These are phyloP conservation scores for Trypanosomatidae sp. DNA, from an alignment of 208 protist species.

Conservation along the genomic window DNA sequence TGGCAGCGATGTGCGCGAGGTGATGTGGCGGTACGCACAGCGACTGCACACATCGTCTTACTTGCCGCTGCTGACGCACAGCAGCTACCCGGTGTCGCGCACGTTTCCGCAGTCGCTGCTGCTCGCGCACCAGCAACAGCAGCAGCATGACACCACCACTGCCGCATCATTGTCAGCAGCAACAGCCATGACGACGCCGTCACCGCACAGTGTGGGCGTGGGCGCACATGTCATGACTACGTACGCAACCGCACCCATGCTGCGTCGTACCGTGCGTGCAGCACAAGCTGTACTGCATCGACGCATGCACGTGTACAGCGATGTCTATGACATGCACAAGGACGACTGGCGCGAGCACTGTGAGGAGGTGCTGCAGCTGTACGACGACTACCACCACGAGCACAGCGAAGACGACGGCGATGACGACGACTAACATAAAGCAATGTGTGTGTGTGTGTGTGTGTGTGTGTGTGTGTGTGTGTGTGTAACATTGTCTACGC, in stretches of 20 bases:
- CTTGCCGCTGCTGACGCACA: slow-evolving; percentile 36
- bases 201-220: slow-evolving; percentile 16
- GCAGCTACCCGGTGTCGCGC: slow-evolving; percentile 45
- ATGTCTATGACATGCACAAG: slow-evolving; percentile 37
- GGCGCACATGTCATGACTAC: slow-evolving; percentile 54
- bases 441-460: no score
- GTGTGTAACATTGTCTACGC: no score
- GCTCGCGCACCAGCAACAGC: slow-evolving; percentile 7
- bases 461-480: no score
- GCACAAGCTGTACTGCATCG: slow-evolving; percentile 24
- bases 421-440: slow-evolving; percentile 5
- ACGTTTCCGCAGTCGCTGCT: slow-evolving; percentile 54
- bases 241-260: slow-evolving; percentile 50
- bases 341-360: slow-evolving; percentile 64
- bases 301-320: slow-evolving; percentile 23
- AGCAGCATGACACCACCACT: neutral
- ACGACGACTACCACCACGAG: slow-evolving; percentile 67
- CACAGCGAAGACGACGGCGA: slow-evolving; percentile 9
- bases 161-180: neutral
- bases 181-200: slow-evolving; percentile 2
- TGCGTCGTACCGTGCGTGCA: slow-evolving; percentile 11
- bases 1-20: no score
- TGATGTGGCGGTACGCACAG: slow-evolving; percentile 65
- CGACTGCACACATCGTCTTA: slow-evolving; percentile 48
- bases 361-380: slow-evolving; percentile 45